Evolutionary conservation across 495 filamentous ascomycete genomes (phyloP).

Genomic region (Paragyromitra xinjiangensis): DNA sequence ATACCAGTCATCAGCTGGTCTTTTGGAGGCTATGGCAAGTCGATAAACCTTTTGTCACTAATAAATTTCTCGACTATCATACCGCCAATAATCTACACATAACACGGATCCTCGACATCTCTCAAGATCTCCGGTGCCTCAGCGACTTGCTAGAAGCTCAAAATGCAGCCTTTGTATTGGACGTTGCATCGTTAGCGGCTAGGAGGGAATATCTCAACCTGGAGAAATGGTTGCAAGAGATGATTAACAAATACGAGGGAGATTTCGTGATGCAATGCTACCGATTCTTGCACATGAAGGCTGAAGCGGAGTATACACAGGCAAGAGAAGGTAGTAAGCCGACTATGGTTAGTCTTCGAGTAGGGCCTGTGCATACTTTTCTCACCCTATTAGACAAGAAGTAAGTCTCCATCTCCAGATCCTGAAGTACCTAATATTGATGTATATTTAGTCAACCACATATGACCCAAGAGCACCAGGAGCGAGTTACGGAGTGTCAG

Average conservation of each 20-base stretch:
- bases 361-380: constrained; percentile 84
- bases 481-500: constrained; percentile 67
- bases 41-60: constrained; percentile 81
- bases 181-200: constrained; percentile 89
- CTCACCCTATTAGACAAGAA: constrained; percentile 78
- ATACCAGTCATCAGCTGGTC: constrained; percentile 80
- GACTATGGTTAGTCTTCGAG: constrained; percentile 74
- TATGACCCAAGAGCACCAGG: constrained; percentile 55
- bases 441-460: constrained; percentile 48
- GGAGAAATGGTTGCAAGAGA: constrained; percentile 75
- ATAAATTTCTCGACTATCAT: constrained; percentile 80
- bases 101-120: constrained; percentile 76
- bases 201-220: constrained; percentile 80
- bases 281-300: constrained; percentile 79
- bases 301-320: constrained; percentile 80
- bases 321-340: constrained; percentile 69
- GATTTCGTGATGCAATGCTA: constrained; percentile 57
- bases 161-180: constrained; percentile 74
- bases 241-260: constrained; percentile 56
- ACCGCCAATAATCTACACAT: constrained; percentile 76
- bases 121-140: constrained; percentile 56
- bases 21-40: constrained; percentile 88
- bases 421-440: constrained; percentile 41
- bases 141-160: constrained; percentile 54
- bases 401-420: constrained; percentile 27